These are phyloP conservation scores for Torulaspora pretoriensis DNA, from an alignment of 1,139 yeast species.

Conservation along the genomic window DNA sequence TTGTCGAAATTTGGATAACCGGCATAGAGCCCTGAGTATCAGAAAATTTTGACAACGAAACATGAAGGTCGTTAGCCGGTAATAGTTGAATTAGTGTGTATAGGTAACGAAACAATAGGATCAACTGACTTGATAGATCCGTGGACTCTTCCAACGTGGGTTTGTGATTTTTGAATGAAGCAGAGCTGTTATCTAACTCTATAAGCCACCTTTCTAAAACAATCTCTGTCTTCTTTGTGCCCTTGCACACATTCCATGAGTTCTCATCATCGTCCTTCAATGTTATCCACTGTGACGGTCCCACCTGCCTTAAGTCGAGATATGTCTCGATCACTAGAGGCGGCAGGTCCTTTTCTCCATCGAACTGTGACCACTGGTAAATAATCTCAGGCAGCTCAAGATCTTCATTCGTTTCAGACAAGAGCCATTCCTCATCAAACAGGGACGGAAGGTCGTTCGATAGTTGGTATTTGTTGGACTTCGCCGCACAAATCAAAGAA, in stretches of 20 bases:
- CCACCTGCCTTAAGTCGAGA: slow-evolving; percentile 62
- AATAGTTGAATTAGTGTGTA: slow-evolving; percentile 63
- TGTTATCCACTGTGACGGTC: slow-evolving; percentile 58
- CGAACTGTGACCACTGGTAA: slow-evolving; percentile 29
- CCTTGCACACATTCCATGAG: slow-evolving; percentile 50
- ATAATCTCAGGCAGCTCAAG: slow-evolving; percentile 21
- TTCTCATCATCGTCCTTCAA: slow-evolving; percentile 50
- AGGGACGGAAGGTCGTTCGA: slow-evolving; percentile 12
- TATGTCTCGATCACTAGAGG: slow-evolving; percentile 84
- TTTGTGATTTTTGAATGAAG: slow-evolving; percentile 32
- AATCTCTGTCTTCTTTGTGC: slow-evolving; percentile 65
- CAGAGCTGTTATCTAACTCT: slow-evolving; percentile 53
- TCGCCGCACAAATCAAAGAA: slow-evolving; percentile 31
- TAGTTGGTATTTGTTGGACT: slow-evolving; percentile 13
- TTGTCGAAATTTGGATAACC: slow-evolving; percentile 44
- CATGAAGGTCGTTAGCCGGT: slow-evolving; percentile 62
- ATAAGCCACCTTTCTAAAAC: slow-evolving; percentile 91
- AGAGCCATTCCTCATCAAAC: slow-evolving; percentile 25
- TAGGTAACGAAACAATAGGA: slow-evolving; percentile 67
- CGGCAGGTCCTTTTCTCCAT: slow-evolving; percentile 43
- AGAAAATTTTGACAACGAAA: slow-evolving; percentile 38
- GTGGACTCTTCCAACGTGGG: slow-evolving; percentile 22
- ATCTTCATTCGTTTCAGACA: slow-evolving; percentile 12
- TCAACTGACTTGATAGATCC: slow-evolving; percentile 44
- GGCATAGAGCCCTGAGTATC: slow-evolving; percentile 26